Evolutionary conservation across 192 early-diverging fungal genomes (phyloP).

Genomic region (Phlyctochytrium arcticum): DNA sequence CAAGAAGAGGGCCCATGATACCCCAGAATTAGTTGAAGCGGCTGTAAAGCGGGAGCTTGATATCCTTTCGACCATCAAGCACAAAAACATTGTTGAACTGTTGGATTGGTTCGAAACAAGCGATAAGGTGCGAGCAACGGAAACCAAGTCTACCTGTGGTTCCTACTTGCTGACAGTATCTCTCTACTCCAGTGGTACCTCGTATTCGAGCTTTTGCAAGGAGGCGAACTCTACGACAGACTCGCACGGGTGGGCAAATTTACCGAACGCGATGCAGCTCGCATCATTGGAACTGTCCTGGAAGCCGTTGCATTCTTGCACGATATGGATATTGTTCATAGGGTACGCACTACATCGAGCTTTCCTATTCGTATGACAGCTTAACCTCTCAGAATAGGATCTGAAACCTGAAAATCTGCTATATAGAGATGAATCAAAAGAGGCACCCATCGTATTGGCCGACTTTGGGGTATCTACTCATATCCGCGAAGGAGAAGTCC

Average conservation of each 20-base stretch:
- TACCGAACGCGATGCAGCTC: slow-evolving; percentile 75
- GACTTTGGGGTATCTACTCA: slow-evolving; percentile 57
- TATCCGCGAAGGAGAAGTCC: slow-evolving; percentile 41
- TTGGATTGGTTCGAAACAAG: slow-evolving; percentile 48
- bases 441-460: slow-evolving; percentile 44
- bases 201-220: slow-evolving; percentile 61
- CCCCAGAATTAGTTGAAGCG: slow-evolving; percentile 58
- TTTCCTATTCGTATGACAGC: not conserved
- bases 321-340: slow-evolving; percentile 80
- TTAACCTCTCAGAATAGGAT: slow-evolving; percentile 7
- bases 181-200: slow-evolving; percentile 32
- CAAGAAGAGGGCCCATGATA: slow-evolving; percentile 58
- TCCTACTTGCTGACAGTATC: not conserved
- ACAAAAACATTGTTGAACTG: slow-evolving; percentile 55
- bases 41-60: slow-evolving; percentile 68
- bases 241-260: slow-evolving; percentile 64
- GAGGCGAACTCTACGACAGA: slow-evolving; percentile 92
- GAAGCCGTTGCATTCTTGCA: slow-evolving; percentile 83
- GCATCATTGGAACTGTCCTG: slow-evolving; percentile 71
- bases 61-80: slow-evolving; percentile 63
- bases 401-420: slow-evolving; percentile 55
- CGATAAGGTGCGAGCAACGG: too few species aligned
- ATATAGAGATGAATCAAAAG: slow-evolving; percentile 19
- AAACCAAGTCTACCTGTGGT: too few species aligned
- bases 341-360: slow-evolving; percentile 35